These are phyloP conservation scores for Cochlearia excelsa DNA, from an alignment of 345 rosid genomes.

Conservation along the genomic window DNA sequence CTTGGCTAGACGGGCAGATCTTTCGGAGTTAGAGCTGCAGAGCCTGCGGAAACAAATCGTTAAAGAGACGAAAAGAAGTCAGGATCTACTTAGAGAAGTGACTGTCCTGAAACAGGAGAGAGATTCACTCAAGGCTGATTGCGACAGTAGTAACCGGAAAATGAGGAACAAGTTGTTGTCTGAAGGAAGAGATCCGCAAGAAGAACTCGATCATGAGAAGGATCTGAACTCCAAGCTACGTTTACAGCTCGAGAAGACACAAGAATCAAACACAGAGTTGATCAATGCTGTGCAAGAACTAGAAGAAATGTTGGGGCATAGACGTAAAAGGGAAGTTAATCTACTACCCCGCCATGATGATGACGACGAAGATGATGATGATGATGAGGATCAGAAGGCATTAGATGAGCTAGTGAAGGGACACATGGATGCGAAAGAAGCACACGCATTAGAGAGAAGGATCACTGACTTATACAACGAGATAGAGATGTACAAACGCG, in stretches of 20 bases:
- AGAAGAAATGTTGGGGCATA: conserved; percentile 66
- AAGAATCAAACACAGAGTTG: conserved; percentile 75
- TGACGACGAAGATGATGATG: conserved; percentile 34
- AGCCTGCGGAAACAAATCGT: conserved; percentile 72
- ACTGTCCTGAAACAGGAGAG: conserved; percentile 56
- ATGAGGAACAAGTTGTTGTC: conserved; percentile 35
- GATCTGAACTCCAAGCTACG: conserved; percentile 59
- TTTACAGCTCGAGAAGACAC: conserved; percentile 70
- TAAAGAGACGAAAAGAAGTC: conserved; percentile 69
- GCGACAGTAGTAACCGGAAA: conserved; percentile 29
- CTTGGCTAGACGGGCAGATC: conserved; percentile 58
- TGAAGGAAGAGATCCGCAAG: conserved; percentile 51
- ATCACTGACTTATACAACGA: conserved; percentile 57
- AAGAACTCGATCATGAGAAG: conserved; percentile 70
- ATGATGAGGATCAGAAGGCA: conserved; percentile 39
- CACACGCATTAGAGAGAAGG: conserved; percentile 50
- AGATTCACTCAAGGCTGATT: conserved; percentile 44
- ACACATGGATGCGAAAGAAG: conserved; percentile 47
- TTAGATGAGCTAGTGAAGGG: conserved; percentile 43
- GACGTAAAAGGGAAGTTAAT: conserved; percentile 14
- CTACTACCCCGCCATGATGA: conserved; percentile 30
- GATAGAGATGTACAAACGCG: conserved; percentile 56
- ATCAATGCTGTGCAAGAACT: conserved; percentile 78
- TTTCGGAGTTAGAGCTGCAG: conserved; percentile 81
- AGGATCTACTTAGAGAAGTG: conserved; percentile 61